Base-by-base conservation (phyloP, 2,329 filamentous ascomycete genomes). In the Monosporascus cannonballus region DNA sequence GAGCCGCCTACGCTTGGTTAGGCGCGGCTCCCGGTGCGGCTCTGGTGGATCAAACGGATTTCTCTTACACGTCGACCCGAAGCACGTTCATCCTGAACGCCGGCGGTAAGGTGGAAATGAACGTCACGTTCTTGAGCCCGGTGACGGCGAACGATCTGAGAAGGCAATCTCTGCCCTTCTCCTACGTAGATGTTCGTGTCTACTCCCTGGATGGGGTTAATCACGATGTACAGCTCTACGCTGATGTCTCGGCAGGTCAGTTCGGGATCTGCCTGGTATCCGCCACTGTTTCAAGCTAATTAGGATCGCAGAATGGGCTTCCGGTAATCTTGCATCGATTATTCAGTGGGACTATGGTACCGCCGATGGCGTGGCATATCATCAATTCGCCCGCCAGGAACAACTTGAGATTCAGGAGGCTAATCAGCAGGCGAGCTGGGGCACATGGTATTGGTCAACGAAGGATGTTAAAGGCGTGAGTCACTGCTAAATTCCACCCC, bases 391-490 rank as follows among this genome's bases (percentile, higher is more conserved):
- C 58, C 76, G 81, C 45, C 73, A 78, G 55, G 67, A 74, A 8
- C 86, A 93, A 67, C 71, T 80, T 48, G 71, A 84, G 18, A 86
- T 94, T 51, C 79, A 81, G 1, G 90, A 96, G 65, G 72, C 73
- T 14, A 72, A 72, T 41, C 86, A 95, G 62, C 84, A 86, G 59
- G 80, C 89, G 0, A 86, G 90, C 71, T 96, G 90, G 90, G 90
- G 90, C 2, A 84, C 81, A 49, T 81, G 92, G 72, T 67, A 64
- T 68, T 90, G 91, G 67, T 84, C 86, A 14, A 90, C 82, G 3
- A 80, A 83, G 25, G 74, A 77, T 50, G 66, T 76, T 15, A 64
- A 68, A 20, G 76, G 76, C 24, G 72, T 75, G 67, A 64, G 73
- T 69, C 14, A 15, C 42, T 27, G 14, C 22, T 15, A 27, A 27